Base-by-base conservation (phyloP, 768 basidiomycete genomes). In the Panellus pusillus region DNA sequence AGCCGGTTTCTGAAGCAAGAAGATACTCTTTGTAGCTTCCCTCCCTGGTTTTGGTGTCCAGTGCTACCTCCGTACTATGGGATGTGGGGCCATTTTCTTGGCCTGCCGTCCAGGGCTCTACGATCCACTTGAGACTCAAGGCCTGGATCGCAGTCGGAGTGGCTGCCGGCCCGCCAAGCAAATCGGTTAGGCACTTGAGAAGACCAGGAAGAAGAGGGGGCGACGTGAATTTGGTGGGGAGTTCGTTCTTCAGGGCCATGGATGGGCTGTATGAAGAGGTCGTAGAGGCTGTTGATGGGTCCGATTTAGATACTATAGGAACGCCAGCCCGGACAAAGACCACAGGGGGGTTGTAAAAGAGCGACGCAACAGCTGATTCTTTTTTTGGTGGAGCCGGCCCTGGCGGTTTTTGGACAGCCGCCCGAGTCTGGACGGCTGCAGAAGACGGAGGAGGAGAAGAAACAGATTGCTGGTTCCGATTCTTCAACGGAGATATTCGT, bases 1-100 rank as follows among this genome's bases (percentile, higher is more conserved):
- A 93, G 14, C 94, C 93, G 0, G 92, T 96, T 69, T 95, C 93
- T 0, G 89, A 86, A 0, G 91, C 93, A 1, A 96, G 77, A 6
- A 96, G 79, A 59, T 79, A 86, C 44, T 83, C 74, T 42, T 73
- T 72, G 64, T 72, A 76, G 20, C 65, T 65, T 62, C 54, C 31
- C 55, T 47, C 19, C 63, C 46, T 44, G 2, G 35, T 49, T 32
- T 57, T 46, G 31, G 58, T 48, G 36, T 35, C 32, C 18, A 47
- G 12, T 4, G 39, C 36, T 4, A 24, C 19, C 32, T 40, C 27
- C 36, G 47, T 42, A 44, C 11, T n/a, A 2, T 42, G 15, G 39
- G 47, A 6, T 0, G 17, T 24, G 1, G 50, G 50, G 6, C n/a
- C 15, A 20, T 57, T 57, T 31, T 57, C 56, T 27, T 44, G 37